Conservation (phyloP, 2,329 filamentous ascomycete genomes). For the Fusarium sp. region DNA sequence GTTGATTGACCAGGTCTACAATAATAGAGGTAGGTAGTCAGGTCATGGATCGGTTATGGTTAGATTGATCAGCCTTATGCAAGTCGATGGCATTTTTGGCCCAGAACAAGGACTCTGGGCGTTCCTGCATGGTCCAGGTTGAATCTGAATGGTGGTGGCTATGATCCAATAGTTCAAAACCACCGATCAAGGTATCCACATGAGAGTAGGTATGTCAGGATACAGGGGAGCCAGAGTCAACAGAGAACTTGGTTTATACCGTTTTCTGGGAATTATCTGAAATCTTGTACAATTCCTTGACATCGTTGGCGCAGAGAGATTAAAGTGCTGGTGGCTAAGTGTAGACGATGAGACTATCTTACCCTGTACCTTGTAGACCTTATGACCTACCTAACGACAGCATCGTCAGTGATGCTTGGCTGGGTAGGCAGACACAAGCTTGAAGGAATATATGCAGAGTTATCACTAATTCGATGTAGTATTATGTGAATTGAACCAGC, state of each 20-base stretch:
- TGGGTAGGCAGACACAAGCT: too few relatives aligned
- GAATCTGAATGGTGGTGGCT: neutral
- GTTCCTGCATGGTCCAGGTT: slow-evolving; percentile 28
- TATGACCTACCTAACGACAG: too few relatives aligned
- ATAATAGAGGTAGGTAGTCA: too few relatives aligned
- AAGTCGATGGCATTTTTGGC: slow-evolving; percentile 17
- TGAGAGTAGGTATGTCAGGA: too few relatives aligned
- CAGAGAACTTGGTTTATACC: too few relatives aligned
- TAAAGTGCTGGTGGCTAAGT: too few relatives aligned
- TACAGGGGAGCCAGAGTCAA: too few relatives aligned
- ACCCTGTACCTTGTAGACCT: neutral
- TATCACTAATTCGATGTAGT: neutral
- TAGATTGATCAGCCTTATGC: slow-evolving; percentile 26
- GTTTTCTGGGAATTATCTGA: too few relatives aligned
- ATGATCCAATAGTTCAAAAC: neutral
- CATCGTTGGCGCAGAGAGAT: too few relatives aligned
- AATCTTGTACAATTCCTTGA: too few relatives aligned
- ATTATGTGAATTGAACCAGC: neutral
- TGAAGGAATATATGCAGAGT: neutral
- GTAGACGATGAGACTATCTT: neutral
- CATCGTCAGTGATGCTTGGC: too few relatives aligned
- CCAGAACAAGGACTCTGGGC: slow-evolving; percentile 9
- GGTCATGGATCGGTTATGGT: neutral
- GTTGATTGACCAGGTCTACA: too few relatives aligned
- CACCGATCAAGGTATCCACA: neutral